Percentiles rank a stretch among this genome's conserved stretches.
phyloP scores from a whole-genome alignment of 2,329 filamentous ascomycete genomes.

The Mollisia scopiformis region DNA sequence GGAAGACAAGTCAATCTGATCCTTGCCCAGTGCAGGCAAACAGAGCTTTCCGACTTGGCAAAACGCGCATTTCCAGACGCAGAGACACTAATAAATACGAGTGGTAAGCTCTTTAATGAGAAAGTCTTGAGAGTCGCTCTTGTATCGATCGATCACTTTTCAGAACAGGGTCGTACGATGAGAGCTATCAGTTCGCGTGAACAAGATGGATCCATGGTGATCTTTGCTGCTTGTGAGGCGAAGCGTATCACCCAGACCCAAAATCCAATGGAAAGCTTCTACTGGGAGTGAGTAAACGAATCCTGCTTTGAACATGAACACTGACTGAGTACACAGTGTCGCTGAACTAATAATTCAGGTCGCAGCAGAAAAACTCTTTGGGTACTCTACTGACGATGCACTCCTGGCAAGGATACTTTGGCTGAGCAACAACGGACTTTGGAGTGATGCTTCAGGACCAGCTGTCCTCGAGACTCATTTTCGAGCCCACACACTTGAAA shows the following conservation, averaged over 20 bases:
- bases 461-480: conserved; percentile 14
- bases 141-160: conserved; percentile 21
- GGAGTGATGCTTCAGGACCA: conserved; percentile 14
- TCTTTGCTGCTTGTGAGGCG: conserved; percentile 23
- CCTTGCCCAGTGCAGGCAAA: conserved; percentile 24
- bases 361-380: conserved; percentile 20
- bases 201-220: conserved; percentile 4
- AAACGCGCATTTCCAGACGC: conserved; percentile 46
- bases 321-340: not conserved
- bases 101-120: conserved; percentile 17
- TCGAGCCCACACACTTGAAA: not conserved
- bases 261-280: conserved; percentile 16
- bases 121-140: conserved; percentile 15
- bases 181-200: conserved; percentile 24
- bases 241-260: conserved; percentile 5
- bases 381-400: conserved; percentile 37
- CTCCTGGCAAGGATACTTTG: conserved; percentile 23
- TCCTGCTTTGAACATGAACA: not conserved
- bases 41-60: conserved; percentile 5
- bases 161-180: conserved; percentile 10
- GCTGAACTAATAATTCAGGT: conserved; percentile 20
- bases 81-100: conserved; percentile 35
- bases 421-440: conserved; percentile 42
- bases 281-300: conserved; percentile 13
- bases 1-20: conserved; percentile 46